Evolutionary conservation across 768 basidiomycete species (phyloP), one percentile per base, ranked within the genome.

Genomic region (Leccinum rimulosum): DNA sequence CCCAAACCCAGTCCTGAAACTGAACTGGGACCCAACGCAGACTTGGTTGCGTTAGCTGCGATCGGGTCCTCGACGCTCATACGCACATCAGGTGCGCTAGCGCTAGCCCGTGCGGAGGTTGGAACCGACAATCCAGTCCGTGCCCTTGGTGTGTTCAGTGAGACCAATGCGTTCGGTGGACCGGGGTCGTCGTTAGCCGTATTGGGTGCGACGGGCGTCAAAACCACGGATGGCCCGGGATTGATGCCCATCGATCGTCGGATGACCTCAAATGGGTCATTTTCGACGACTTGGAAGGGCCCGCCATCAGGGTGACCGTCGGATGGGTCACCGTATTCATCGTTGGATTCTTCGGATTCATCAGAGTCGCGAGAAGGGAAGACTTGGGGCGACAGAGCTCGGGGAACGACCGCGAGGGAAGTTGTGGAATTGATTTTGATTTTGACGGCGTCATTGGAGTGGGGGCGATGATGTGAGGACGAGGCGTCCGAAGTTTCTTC

Each of bases 191-290:
- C 17, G 4, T 17, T 40, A 10, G 17, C 38, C 7, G 36, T 2
- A 40, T 40, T 38, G 17, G 53, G 50, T 1, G 33, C 12, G 2
- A 31, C n/a, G 0, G 54, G 47, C 8, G 63, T 1, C 14, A 55
- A 36, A 4, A 50, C 28, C 3, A 31, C 54, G 1, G 62, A 56
- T 0, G 56, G 35, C 36, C 15, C 36, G 0, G 2, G 50, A 57
- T 0, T 55, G 40, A n/a, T 55, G 19, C 64, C 33, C 28, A 60
- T 57, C 0, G 62, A 60, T 22, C 33, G 48, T 7, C 67, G 61
- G 15, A 69, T 73, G 10, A 57, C 50, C n/a, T 60, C 60, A 25
- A 72, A 73, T 1, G 68, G 72, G 14, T 70, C 55, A 12, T 72
- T 72, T 9, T 72, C 70, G 33, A 74, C 60, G 15, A 74, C 57